Conservation (phyloP, 2,329 filamentous ascomycete species). For the Sordariomycetes sp. region DNA sequence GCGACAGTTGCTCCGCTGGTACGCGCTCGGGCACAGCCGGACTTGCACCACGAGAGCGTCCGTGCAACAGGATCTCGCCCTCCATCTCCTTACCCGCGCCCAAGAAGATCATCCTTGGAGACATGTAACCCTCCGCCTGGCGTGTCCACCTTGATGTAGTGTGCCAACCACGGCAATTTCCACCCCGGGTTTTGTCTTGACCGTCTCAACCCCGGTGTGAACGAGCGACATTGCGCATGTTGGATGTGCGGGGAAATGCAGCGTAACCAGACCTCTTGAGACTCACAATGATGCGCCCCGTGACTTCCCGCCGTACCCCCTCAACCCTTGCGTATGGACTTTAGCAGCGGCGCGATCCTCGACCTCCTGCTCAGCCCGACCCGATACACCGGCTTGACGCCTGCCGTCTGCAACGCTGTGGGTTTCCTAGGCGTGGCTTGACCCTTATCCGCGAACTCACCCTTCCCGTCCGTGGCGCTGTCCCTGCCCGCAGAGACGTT, state of each 20-base stretch:
- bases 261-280: neutral
- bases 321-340: slow-evolving; percentile 14
- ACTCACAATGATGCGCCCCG: neutral
- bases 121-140: neutral
- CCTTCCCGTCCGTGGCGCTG: neutral
- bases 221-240: neutral
- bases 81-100: neutral
- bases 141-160: neutral
- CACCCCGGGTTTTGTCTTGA: neutral
- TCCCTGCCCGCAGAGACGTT: neutral
- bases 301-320: neutral
- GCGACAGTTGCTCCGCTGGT: neutral
- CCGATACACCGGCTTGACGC: slow-evolving; percentile 27
- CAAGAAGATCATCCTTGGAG: neutral
- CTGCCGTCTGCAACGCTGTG: slow-evolving; percentile 6
- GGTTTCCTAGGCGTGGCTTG: neutral
- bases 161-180: neutral
- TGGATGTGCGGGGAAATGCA: neutral
- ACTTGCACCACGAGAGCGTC: neutral
- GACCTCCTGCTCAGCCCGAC: slow-evolving; percentile 37
- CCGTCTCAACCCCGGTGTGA: neutral
- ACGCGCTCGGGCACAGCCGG: neutral
- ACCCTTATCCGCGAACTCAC: neutral
- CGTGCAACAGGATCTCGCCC: neutral
- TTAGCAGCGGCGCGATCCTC: slow-evolving; percentile 36